Base-by-base conservation (phyloP, 176 grass and related monocot genomes). In the Poa annua region DNA sequence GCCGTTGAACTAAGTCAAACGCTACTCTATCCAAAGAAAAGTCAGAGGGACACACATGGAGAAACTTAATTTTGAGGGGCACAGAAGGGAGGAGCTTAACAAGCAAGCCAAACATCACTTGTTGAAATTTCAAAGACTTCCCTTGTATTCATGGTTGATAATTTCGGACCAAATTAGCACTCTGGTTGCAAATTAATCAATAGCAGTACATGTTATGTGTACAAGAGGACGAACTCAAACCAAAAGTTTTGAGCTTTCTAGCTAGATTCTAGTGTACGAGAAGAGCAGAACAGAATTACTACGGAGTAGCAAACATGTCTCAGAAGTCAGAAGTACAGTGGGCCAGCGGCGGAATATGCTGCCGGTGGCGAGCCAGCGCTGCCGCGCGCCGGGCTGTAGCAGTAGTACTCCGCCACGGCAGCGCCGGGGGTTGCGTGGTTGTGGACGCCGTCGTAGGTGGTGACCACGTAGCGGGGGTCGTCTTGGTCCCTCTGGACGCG, bases 381-480 rank as follows among this genome's bases (percentile, higher is more conserved):
- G 65, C 32, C 82, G 74, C 44, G 73, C 56, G 56, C 57, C 8
- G 84, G 79, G 84, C 84, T 83, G 75, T 83, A 83, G 79, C 70
- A 71, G 62, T 65, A 47, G 83, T 89, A 85, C 33, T 79, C 65
- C 24, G 56, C 21, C 41, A 38, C 9, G 55, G 74, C 74, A 48
- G 64, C 74, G 21, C 74, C 53, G 45, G 60, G 90, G 66, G 75
- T 71, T 0, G 59, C 70, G 78, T 94, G 92, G 76, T 91, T 94
- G 80, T 94, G 92, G 19, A 91, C 66, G 60, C 92, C 92, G 53
- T 94, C 89, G 77, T 94, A 94, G 49, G 86, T 84, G 62, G 89
- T 91, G 86, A 91, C 81, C 41, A 94, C 88, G 56, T 89, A 94
- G 33, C 66, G 47, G 2, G 86, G 33, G 68, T 94, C 92, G 1